Base-by-base conservation (phyloP, 306 rosid genomes). In the Lathyrus sativus region DNA sequence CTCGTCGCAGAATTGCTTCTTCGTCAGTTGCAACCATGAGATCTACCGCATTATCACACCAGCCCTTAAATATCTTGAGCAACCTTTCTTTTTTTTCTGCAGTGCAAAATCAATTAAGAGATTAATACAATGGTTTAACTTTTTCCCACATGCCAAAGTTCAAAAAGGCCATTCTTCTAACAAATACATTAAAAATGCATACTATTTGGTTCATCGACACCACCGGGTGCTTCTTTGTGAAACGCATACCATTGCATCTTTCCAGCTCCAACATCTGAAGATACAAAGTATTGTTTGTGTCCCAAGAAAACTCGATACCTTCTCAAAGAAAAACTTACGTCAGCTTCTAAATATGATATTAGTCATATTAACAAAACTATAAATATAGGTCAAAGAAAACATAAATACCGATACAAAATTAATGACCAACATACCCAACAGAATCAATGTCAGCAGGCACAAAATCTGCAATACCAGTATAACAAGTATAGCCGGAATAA, bases 161-260 rank as follows among this genome's bases (percentile, higher is more conserved):
- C 46, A 57, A 35, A 53, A 57, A 41, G 24, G 9, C 17, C 6
- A 11, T 14, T 7, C 31, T 29, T 35, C 39, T 33, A 17, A 78
- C 56, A 74, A 67, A 72, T 49, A 77, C 64, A 46, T 53, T 31
- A 65, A 75, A 41, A 59, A 59, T 44, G 44, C 63, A 18, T 86
- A 93, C 98, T 89, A 19, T 26, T 67, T 26, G 95, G 81, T 46
- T 41, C 5, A 81, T 95, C 99, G 57, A 42, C 71, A 76, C 97
- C 97, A 72, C 97, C 97, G 18, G 97, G 66, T 53, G 85, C 46
- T 77, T 95, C 99, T 62, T 95, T 67, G 81, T 95, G 77, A 73
- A 95, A 95, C 31, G 95, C 99, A 79, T 95, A 95, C 99, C 97
- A 95, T 80, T 90, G 99, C 97, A 88, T 90, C 92, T 90, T 95